Conservation (phyloP, 78 protist species). For the Protostelium mycophagum region DNA sequence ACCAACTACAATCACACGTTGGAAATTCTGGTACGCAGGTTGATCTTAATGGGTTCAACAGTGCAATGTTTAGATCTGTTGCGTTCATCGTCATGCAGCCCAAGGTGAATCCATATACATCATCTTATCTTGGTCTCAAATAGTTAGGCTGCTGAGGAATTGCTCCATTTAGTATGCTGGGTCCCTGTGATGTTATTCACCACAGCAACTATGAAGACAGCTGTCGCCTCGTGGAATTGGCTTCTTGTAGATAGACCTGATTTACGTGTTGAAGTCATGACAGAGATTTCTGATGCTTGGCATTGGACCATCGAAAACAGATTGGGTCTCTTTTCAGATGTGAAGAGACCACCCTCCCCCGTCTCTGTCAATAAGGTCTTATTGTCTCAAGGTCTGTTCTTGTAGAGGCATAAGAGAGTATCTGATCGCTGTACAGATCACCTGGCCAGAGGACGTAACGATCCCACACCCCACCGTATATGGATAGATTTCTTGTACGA, state of each 20-base stretch:
- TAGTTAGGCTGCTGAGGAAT: conserved; percentile 25
- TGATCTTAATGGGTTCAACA: conserved; percentile 17
- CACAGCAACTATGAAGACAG: conserved; percentile 31
- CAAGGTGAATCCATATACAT: background rate
- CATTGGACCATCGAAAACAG: conserved; percentile 60
- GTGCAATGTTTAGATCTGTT: conserved; percentile 36
- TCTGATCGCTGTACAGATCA: background rate
- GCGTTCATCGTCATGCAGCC: conserved; percentile 37
- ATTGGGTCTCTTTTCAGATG: conserved; percentile 57
- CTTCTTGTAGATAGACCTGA: conserved; percentile 50
- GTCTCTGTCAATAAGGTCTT: background rate
- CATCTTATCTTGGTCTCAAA: background rate
- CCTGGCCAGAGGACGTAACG: conserved; percentile 6
- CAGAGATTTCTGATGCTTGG: conserved; percentile 60
- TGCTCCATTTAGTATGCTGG: conserved; percentile 52
- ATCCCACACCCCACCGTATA: conserved; percentile 53
- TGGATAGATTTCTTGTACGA: conserved; percentile 59
- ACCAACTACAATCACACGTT: background rate
- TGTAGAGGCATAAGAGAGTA: background rate
- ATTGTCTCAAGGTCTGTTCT: background rate
- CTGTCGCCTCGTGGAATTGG: conserved; percentile 68
- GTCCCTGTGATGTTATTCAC: conserved; percentile 46
- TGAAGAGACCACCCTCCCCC: conserved; percentile 31
- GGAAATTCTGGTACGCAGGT: conserved; percentile 1
- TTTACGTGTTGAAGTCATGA: conserved; percentile 28